phyloP scores from a whole-genome alignment of 148 eudicot species.

The Amaranthus hypochondriacus region DNA sequence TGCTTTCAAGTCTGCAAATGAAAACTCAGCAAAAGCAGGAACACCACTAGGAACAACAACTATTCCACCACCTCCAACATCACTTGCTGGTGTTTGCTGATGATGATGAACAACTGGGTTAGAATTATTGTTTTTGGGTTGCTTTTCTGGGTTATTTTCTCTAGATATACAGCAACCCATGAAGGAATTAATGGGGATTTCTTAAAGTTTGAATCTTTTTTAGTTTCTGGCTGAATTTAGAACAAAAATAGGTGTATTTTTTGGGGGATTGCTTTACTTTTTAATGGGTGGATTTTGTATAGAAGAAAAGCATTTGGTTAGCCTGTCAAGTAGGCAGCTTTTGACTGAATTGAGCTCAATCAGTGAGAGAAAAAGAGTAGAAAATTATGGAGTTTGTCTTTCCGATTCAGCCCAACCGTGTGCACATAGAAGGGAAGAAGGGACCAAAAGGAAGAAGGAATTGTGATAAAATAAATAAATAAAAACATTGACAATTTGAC shows the following conservation, averaged over 20 bases:
- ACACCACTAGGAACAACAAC: slow-evolving; percentile 14
- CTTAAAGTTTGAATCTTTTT: too few species aligned
- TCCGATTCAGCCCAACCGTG: slow-evolving; percentile 25
- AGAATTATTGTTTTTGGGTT: slow-evolving; percentile 7
- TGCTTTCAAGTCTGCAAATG: slow-evolving; percentile 50
- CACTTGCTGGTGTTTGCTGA: slow-evolving; percentile 21
- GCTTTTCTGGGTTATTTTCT: slow-evolving; percentile 38
- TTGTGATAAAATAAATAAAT: neutral
- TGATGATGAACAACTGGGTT: slow-evolving; percentile 15
- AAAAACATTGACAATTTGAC: too few species aligned
- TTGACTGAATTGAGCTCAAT: slow-evolving; percentile 3
- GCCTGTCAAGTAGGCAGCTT: slow-evolving; percentile 7
- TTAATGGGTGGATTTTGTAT: slow-evolving; percentile 1
- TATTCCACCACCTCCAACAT: neutral
- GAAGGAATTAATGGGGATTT: neutral
- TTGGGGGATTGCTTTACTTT: neutral
- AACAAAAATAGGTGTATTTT: neutral
- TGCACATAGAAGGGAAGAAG: slow-evolving; percentile 13
- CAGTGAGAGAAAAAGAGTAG: slow-evolving; percentile 4
- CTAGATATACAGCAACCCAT: slow-evolving; percentile 68
- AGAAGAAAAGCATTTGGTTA: slow-evolving; percentile 16
- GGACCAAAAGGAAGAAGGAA: neutral
- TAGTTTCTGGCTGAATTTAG: too few species aligned
- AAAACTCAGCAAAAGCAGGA: slow-evolving; percentile 57
- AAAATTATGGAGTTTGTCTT: neutral